These are phyloP conservation scores for Rhexocercosporidium sp. DNA, from an alignment of 2,329 filamentous ascomycete species.

Conservation along the genomic window DNA sequence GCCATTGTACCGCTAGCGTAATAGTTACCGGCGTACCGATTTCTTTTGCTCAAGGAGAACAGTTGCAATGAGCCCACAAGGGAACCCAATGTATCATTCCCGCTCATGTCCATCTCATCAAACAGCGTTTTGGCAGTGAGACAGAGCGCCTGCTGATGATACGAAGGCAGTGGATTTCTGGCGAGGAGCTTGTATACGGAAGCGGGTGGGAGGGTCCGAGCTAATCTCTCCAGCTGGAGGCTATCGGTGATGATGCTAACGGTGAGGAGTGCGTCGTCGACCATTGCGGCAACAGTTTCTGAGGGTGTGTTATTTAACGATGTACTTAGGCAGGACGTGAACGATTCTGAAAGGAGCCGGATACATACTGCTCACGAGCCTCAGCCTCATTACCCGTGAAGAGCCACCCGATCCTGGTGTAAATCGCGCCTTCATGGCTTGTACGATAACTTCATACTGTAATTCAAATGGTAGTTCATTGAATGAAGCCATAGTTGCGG, in stretches of 20 bases:
- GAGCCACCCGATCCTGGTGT: neutral
- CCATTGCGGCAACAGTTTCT: neutral
- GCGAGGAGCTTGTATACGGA: neutral
- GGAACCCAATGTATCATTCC: neutral
- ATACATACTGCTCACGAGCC: neutral
- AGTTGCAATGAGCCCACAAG: neutral
- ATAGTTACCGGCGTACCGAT: no score
- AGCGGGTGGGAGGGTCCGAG: neutral
- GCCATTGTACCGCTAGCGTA: no score
- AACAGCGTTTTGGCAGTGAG: neutral
- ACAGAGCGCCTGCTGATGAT: neutral
- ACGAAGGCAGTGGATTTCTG: neutral
- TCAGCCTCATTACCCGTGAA: neutral
- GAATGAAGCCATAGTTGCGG: neutral
- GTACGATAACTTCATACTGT: neutral
- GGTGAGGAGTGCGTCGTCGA: neutral
- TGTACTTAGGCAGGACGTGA: no score
- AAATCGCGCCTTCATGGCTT: neutral
- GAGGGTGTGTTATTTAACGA: neutral
- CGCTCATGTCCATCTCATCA: neutral
- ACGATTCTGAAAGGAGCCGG: neutral
- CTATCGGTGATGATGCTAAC: neutral
- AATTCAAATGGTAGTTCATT: neutral
- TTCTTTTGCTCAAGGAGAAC: no score
- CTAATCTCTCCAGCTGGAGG: neutral